Evolutionary conservation across 371 early-diverging fungal genomes (phyloP), one percentile per base, ranked within the genome.

Genomic region (Apophysomyces sp.): DNA sequence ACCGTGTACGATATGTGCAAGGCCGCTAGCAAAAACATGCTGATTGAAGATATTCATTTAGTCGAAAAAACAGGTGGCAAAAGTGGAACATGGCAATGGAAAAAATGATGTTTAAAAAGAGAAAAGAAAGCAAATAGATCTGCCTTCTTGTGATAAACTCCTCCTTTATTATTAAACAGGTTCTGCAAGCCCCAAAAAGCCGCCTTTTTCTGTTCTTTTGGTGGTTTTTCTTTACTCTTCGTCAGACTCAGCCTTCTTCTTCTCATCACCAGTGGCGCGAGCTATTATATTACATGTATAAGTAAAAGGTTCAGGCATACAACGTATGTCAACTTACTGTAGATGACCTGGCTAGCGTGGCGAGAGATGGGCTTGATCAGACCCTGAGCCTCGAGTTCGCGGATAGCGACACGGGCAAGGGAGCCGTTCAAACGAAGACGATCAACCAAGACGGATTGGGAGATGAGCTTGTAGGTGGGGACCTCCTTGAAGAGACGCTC

Each of bases 381-480:
- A 74, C 98, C 98, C 81, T 93, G 85, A 63, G 78, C 81, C 78
- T 90, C 95, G 58, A 98, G 86, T 74, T 97, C 96, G 59, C 88
- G 85, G 85, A 98, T 88, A 70, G 97, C 97, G 67, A 84, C 77
- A 69, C 98, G 95, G 68, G 99, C 99, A 60, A 98, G 86, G 57
- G 97, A 96, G 73, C 94, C 99, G 89, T 93, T 94, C 82, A 98
- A 86, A 74, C 92, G 89, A 71, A 98, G 92, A 82, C 98, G 95
- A 83, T 98, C 99, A 63, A 98, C 97, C 66, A 98, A 87, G 58
- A 98, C 93, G 61, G 97, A 95, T 68, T 95, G 95, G 13, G 98
- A 94, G 76, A 98, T 92, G 77, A 98, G 89, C 89, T 96, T 97
- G 92, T 95, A 97, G 78, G 98, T 94, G 71, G 98, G 99, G 37